Evolutionary conservation across 768 basidiomycete species (phyloP), one percentile per base, ranked within the genome.

Genomic region (Tremella fuciformis): DNA sequence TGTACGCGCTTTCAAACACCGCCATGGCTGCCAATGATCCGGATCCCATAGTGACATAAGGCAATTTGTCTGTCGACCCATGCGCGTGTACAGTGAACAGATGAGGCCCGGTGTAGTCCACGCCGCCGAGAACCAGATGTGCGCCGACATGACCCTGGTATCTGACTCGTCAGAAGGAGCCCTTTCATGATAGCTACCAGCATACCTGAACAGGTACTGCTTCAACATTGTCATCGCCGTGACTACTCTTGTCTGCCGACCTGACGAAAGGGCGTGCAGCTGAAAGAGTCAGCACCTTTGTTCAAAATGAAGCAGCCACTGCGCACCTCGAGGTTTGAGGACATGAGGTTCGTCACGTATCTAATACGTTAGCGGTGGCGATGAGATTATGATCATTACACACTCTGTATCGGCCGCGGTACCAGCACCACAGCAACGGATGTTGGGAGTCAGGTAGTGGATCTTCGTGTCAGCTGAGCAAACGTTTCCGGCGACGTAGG

Each of bases 181-280:
- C 9, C 16, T 41, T 9, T 8, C 16, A 9, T 13, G 34, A 37
- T 34, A 8, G n/a, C 29, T 9, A 18, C 3, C n/a, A 34, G 38
- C 82, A 41, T n/a, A 91, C 90, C 82, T 81, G 81, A 88, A 96
- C 39, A 98, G 86, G 82, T 88, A 88, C 77, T 94, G 93, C 78
- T 98, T 97, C 65, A 97, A 81, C 91, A 97, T 89, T 3, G 94
- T 97, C 94, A 99, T 97, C 4, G 94, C 96, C 0, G 96, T 96
- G 51, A 94, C 91, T 18, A 99, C 91, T 59, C 87, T 83, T 3
- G 94, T 91, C 77, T 89, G 91, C 58, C 94, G 80, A 21, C 92
- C 93, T 26, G 89, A 92, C 16, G 88, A 87, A 26, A 98, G 83
- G 0, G 85, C 83, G 73, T 98, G 94, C 13, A 99, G 82, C 76